Base-by-base conservation (phyloP, 2,329 filamentous ascomycete genomes). In the Fusarium sp. region DNA sequence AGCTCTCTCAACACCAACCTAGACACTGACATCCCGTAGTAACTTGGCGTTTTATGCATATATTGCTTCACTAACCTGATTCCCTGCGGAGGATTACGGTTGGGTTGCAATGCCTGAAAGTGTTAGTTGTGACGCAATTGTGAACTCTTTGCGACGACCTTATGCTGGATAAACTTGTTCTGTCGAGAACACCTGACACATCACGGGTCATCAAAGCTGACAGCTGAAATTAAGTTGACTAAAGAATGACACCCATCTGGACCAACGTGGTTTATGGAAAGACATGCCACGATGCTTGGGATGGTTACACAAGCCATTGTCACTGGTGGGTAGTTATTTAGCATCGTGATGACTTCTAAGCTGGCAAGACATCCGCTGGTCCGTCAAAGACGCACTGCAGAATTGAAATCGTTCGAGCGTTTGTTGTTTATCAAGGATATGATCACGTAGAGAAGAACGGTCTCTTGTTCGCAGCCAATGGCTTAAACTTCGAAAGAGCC, bases 271-370 rank as follows among this genome's bases (percentile, higher is more conserved):
- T 50, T 42, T 58, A 65, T 47, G 32, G 39, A 10, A 53, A 39
- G 36, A 26, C 44, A 65, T 72, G 59, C 59, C 69, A 72, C 64
- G 51, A 65, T 53, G 68, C 30, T 41, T 48, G 44, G 59, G 53
- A 35, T 69, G 70, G 69, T 73, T 69, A 73, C 70, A 73, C 69
- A 55, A 58, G 50, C 30, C 50, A 26, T 45, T 56, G 24, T 47
- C 30, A 55, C 58, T 47, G 57, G 38, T 50, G 36, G 42, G 48
- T 24, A 35, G 38, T 30, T n/a, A 22, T 47, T 28, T 38, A 30
- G 42, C n/a, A 48, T 62, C 41, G 39, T 50, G 41, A 62, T 50
- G 35, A 13, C 45, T 36, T 60, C 26, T 45, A n/a, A 35, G 17
- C 36, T 42, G 51, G 20, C 12, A 26, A 35, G 20, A 70, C 47